Evolutionary conservation across 768 basidiomycete genomes (phyloP).

Genomic region (Russula sp.): DNA sequence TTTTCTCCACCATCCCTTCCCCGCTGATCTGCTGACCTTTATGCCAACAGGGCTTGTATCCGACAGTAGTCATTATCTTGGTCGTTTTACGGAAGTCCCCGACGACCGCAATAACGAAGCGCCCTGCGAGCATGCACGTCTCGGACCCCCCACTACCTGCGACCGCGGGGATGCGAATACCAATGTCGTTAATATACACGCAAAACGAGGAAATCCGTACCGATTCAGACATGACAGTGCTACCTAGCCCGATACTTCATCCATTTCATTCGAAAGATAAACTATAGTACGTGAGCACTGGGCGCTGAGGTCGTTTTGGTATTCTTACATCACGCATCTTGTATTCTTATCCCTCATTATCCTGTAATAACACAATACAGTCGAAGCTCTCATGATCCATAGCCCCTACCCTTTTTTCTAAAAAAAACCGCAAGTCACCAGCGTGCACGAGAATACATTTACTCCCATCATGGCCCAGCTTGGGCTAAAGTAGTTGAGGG

Average conservation of each 20-base stretch:
- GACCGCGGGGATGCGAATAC: slow-evolving; percentile 1
- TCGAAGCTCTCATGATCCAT: no score
- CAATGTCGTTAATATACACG: neutral
- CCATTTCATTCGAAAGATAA: neutral
- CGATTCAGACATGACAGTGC: neutral
- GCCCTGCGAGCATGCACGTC: neutral
- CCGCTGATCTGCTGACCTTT: neutral
- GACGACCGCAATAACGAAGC: neutral
- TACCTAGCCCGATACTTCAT: neutral
- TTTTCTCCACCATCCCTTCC: neutral
- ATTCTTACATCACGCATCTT: neutral
- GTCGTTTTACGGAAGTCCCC: slow-evolving; percentile 10
- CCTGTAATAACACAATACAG: neutral
- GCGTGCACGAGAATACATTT: no score
- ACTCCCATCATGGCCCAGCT: no score
- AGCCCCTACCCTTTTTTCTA: no score
- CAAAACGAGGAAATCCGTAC: neutral
- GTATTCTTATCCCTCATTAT: neutral
- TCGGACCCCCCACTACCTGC: neutral
- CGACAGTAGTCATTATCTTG: slow-evolving; percentile 8
- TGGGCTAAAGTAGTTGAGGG: no score
- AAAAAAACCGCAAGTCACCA: no score
- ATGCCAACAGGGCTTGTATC: slow-evolving; percentile 7
- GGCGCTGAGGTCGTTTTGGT: no score
- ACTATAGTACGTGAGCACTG: neutral